Base-by-base conservation (phyloP, 1,284 basidiomycete species). In the Ustilago bromivora region DNA sequence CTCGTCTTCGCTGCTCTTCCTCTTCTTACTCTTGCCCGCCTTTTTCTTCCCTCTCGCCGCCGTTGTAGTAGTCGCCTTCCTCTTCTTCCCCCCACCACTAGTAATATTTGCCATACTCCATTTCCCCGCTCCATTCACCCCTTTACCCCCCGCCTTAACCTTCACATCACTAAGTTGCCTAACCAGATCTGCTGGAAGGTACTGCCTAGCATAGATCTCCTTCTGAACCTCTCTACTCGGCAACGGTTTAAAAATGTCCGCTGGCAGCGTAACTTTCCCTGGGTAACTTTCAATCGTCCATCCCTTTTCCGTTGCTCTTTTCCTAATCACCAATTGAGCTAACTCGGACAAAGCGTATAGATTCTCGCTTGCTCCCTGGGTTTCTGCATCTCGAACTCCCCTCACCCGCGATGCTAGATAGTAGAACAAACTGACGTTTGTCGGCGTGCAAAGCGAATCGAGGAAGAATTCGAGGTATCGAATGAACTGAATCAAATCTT, bases 281-380 rank as follows among this genome's bases (percentile, higher is more conserved):
- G 94, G 94, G 85, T 93, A 94, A 28, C 90, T 92, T 59, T 91
- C 88, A 8, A 98, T 87, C 3, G 89, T 90, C 94, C 96, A 98
- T 4, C 89, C 89, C 57, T 92, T 89, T 3, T 87, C 76, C 38
- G 90, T 89, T 0, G 93, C 92, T 23, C 90, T 89, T 0, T 88
- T 87, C 81, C 92, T 93, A 85, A 98, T 93, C 40, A 97, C 88
- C 73, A 94, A 90, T 86, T 97, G 93, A 0, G 95, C 92, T 5
- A 99, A 88, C 82, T 99, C 97, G 74, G 92, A 92, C 56, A 94
- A 88, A n/a, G 91, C 90, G 84, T 97, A 98, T 35, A 99, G 88
- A 82, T 94, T 93, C 94, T 82, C 79, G 32, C 54, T 55, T 7
- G 76, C 71, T 0, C 68, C 80, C 36, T 74, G 66, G 2, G 60